phyloP scores from a whole-genome alignment of 306 rosid genomes.

The Leucaena leucocephala region DNA sequence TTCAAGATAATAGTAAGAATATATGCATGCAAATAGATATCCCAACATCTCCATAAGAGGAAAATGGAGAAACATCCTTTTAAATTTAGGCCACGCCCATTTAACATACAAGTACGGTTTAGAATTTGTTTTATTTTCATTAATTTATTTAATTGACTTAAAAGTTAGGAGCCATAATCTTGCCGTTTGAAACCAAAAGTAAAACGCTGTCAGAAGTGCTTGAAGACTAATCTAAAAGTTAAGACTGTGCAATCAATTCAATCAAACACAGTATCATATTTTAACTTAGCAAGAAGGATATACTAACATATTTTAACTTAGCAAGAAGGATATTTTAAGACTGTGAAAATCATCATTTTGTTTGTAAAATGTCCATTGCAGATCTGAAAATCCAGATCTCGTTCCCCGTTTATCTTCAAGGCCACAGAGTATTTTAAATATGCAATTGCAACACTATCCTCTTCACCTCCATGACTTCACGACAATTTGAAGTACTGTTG shows the following conservation, averaged over 20 bases:
- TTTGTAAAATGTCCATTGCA: too few species aligned
- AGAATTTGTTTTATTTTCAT: not conserved
- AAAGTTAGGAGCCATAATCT: not conserved
- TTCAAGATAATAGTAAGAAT: not conserved
- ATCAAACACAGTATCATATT: not conserved
- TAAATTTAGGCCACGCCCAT: not conserved
- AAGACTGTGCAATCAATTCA: not conserved
- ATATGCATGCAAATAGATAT: not conserved
- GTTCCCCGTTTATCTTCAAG: too few species aligned
- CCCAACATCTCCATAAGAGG: not conserved
- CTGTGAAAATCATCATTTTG: too few species aligned
- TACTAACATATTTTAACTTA: not conserved
- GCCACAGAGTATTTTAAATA: too few species aligned
- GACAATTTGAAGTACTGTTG: too few species aligned
- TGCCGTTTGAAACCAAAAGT: not conserved
- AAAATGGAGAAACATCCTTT: not conserved
- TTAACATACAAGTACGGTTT: not conserved
- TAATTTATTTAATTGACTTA: not conserved
- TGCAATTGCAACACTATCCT: too few species aligned
- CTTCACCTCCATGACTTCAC: too few species aligned
- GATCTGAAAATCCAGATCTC: too few species aligned
- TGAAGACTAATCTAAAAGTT: not conserved
- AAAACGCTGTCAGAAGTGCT: not conserved
- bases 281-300: slow-evolving; percentile 9
- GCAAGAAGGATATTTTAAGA: too few species aligned